Base-by-base conservation (phyloP, 108 stramenopile genomes). In the Ochromonas danica region DNA sequence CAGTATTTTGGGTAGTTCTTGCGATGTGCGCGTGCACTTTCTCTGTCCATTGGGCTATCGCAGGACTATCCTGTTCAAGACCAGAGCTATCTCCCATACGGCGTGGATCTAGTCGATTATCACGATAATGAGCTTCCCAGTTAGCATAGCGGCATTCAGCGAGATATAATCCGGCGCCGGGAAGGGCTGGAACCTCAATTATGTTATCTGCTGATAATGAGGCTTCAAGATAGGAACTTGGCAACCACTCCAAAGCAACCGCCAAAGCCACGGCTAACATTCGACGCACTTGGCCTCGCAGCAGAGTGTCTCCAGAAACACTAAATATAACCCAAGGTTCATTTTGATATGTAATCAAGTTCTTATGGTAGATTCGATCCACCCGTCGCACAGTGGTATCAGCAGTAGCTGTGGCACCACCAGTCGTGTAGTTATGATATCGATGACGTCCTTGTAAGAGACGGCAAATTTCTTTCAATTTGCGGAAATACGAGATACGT, bases 311-410 rank as follows among this genome's bases (percentile, higher is more conserved):
- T 3, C 72, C 72, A 36, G 72, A 75, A 10, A 75, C 31, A 42
- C 72, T 75, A 41, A 75, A 75, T 10, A 75, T 33, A 6, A 33
- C 31, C 36, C 40, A 75, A 6, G 10, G 14, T 42, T 75, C 72
- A 27, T 6, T 14, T 38, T 42, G 14, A 22, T 35, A 14, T 41
- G 41, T 28, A 60, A 75, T 33, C 14, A 75, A 10, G 36, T 75
- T 33, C 25, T 75, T 75, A 36, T 75, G 72, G 31, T 75, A 75
- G 38, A 75, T 57, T 14, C 72, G 72, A 36, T 75, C 72, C 14
- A 75, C 10, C 27, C 25, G 3, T 41, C 72, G 36, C 6, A 3
- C 6, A 3, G 30, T 27, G 28, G 10, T 28, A 14, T 10, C 31
- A 33, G 6, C 72, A 60, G 14, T 10, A 41, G 72, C 14, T 27